These are phyloP conservation scores for Botrytis hyacinthi DNA, from an alignment of 2,329 filamentous ascomycete genomes.

Conservation along the genomic window DNA sequence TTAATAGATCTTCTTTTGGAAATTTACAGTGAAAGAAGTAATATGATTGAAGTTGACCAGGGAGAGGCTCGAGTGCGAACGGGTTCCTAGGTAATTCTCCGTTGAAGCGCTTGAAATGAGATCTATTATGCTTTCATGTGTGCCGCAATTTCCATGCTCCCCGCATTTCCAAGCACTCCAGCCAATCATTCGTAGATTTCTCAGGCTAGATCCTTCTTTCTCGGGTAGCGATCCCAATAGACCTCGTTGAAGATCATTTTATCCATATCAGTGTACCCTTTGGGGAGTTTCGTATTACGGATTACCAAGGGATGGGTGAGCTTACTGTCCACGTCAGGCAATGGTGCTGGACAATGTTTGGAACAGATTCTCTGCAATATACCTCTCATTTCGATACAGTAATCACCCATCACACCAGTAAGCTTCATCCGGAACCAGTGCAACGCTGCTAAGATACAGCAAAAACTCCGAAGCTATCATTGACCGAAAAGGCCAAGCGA, in stretches of 20 bases:
- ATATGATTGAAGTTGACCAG: slow-evolving; percentile 22
- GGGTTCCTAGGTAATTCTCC: slow-evolving; percentile 30
- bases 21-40: not conserved
- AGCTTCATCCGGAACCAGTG: not conserved
- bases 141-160: slow-evolving; percentile 14
- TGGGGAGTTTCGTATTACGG: not conserved
- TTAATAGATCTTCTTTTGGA: not conserved
- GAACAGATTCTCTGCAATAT: not conserved
- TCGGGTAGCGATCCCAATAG: not conserved
- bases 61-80: slow-evolving; percentile 29
- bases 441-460: not conserved
- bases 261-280: slow-evolving; percentile 7
- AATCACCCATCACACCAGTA: not conserved
- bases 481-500: not conserved
- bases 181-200: not conserved
- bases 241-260: slow-evolving; percentile 1
- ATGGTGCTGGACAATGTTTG: not conserved
- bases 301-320: slow-evolving; percentile 1
- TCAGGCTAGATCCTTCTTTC: not conserved
- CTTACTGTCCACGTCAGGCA: slow-evolving; percentile 15
- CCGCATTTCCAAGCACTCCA: slow-evolving; percentile 5
- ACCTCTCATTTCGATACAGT: slow-evolving; percentile 6
- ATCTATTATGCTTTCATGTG: slow-evolving; percentile 26
- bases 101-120: slow-evolving; percentile 29
- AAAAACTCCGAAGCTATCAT: not conserved